Evolutionary conservation across 2,329 filamentous ascomycete species (phyloP).

Genomic region (Leptographium radiaticola): DNA sequence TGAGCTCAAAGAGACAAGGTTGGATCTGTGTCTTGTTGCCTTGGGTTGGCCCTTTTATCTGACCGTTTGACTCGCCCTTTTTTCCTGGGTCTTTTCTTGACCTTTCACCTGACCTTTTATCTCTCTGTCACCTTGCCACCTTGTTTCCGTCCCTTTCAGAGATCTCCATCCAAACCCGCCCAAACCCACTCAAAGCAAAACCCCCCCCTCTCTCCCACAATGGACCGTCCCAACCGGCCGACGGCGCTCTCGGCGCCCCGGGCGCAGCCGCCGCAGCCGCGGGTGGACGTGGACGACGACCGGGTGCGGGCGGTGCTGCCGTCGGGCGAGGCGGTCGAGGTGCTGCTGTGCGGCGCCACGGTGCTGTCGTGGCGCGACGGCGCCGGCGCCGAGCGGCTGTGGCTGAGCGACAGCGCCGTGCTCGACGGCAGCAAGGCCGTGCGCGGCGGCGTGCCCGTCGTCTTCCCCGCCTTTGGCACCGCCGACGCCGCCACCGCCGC

Average conservation of each 20-base stretch:
- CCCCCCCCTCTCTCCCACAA: not conserved
- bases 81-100: too few species aligned
- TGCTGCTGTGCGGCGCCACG: slow-evolving; percentile 85
- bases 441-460: slow-evolving; percentile 79
- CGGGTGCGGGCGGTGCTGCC: slow-evolving; percentile 70
- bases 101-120: too few species aligned
- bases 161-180: not conserved
- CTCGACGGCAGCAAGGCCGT: slow-evolving; percentile 84
- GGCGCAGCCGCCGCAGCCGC: slow-evolving; percentile 59
- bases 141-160: too few species aligned
- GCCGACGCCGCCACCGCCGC: slow-evolving; percentile 60
- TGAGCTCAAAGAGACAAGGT: too few species aligned
- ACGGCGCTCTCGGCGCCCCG: slow-evolving; percentile 62
- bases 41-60: too few species aligned
- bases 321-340: slow-evolving; percentile 72
- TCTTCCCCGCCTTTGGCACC: slow-evolving; percentile 91
- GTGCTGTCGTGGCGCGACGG: slow-evolving; percentile 87
- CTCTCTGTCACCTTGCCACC: too few species aligned
- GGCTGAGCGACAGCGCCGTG: slow-evolving; percentile 66
- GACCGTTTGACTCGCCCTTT: too few species aligned
- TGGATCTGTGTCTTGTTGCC: too few species aligned
- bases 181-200: not conserved
- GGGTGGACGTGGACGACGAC: slow-evolving; percentile 60
- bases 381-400: slow-evolving; percentile 65
- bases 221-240: slow-evolving; percentile 79